Evolutionary conservation across 208 protist species (phyloP).

Genomic region (Jaenimonas drosophilae): DNA sequence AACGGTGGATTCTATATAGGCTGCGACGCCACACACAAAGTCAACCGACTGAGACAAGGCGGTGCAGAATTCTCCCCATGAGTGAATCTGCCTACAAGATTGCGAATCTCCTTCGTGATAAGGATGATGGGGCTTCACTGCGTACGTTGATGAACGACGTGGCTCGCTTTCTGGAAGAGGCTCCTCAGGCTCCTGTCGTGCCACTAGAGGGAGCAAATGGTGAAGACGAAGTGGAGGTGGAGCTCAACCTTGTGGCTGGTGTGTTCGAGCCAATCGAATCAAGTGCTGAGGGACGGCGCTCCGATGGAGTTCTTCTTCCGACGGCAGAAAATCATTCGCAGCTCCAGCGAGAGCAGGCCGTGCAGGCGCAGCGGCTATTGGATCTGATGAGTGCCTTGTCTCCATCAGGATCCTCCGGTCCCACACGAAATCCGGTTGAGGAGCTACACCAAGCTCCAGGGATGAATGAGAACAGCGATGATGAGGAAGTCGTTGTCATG

Average conservation of each 20-base stretch:
- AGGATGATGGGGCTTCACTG: constrained; percentile 19
- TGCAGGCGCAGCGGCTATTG: constrained; percentile 75
- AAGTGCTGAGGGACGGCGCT: background rate
- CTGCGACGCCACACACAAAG: no score
- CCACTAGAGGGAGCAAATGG: constrained; percentile 26
- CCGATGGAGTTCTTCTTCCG: constrained; percentile 50
- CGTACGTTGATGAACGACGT: constrained; percentile 29
- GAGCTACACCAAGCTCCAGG: no score
- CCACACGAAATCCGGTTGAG: no score
- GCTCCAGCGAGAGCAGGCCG: constrained; percentile 30
- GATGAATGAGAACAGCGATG: background rate
- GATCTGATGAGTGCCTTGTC: constrained; percentile 53
- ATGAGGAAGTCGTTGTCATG: constrained; percentile 3
- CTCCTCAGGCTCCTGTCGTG: constrained; percentile 30
- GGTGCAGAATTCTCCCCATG: no score
- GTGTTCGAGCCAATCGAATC: constrained; percentile 45
- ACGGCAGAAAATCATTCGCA: constrained; percentile 25
- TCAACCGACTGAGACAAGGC: no score
- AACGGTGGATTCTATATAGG: no score
- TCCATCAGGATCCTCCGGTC: no score
- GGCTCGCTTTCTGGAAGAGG: constrained; percentile 38
- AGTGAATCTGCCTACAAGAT: no score
- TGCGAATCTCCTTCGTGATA: no score
- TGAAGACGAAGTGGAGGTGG: constrained; percentile 14
- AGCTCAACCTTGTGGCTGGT: constrained; percentile 75